Base-by-base conservation (phyloP, 2,329 filamentous ascomycete genomes). In the Fusarium torulosum region DNA sequence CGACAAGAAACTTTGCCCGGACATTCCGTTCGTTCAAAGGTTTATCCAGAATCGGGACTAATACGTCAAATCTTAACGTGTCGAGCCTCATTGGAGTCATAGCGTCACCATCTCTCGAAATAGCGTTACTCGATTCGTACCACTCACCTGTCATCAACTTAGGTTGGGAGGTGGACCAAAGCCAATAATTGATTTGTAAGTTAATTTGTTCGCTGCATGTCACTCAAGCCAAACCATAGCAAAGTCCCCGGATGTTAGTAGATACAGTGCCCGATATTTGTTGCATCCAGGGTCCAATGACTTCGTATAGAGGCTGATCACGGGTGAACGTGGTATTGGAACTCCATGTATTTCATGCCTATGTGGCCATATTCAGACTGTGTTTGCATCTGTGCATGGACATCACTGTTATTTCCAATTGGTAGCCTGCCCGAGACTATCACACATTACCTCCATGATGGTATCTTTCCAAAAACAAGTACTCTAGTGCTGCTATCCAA, bases 381-480 rank as follows among this genome's bases (percentile, higher is more conserved):
- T 33, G 25, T 41, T 29, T 23, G n/a, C n/a, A 25, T 44, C 19
- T 40, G 38, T 15, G 21, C 23, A 57, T 29, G 23, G 19, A 33
- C 27, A 19, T 15, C 35, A n/a, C 55, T 25, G 29, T 49, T 14
- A 38, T 19, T 37, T 15, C 29, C n/a, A 53, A 19, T 10, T 13
- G 15, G 17, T 21, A 49, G 6, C 51, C 43, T 13, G 17, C 23
- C 17, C 21, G 7, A 17, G 21, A 15, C 19, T 43, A 33, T 23
- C 33, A 37, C 38, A 23, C 33, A 67, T 67, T 67, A 65, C 60
- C 60, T 29, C 38, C 23, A 9, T 21, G 23, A 53, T 70, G 67
- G 59, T 70, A 68, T 71, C 59, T 67, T 25, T 20, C 53, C 31
- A 42, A 60, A 56, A 53, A 43, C 27, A 62, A 50, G 59, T 23